Percentiles rank a stretch among this genome's conserved stretches.
Conservation (phyloP, 768 basidiomycete genomes). For the Phaeotremella fagi region DNA sequence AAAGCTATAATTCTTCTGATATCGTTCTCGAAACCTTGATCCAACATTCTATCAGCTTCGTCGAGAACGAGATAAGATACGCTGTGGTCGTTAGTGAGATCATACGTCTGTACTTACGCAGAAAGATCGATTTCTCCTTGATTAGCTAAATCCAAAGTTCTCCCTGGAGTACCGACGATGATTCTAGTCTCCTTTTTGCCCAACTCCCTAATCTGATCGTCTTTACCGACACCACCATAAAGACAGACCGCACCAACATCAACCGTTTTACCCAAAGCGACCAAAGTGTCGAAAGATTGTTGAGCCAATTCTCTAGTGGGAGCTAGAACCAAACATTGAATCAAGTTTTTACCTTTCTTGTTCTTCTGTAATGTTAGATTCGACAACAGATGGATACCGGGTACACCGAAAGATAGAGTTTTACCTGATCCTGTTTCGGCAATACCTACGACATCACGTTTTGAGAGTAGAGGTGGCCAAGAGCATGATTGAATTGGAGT, state of each 20-base stretch:
- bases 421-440: slow-evolving; percentile 94
- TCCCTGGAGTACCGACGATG: slow-evolving; percentile 91
- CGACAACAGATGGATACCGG: slow-evolving; percentile 66
- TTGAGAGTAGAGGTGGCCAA: slow-evolving; percentile 80
- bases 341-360: slow-evolving; percentile 24
- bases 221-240: slow-evolving; percentile 92
- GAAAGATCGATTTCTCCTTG: slow-evolving; percentile 80
- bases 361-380: slow-evolving; percentile 41
- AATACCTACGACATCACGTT: slow-evolving; percentile 76
- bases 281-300: slow-evolving; percentile 84
- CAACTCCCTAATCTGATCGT: slow-evolving; percentile 68
- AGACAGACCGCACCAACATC: slow-evolving; percentile 78
- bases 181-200: slow-evolving; percentile 60
- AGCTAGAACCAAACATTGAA: slow-evolving; percentile 67
- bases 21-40: slow-evolving; percentile 97
- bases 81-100: slow-evolving; percentile 48
- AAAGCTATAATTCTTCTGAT: slow-evolving; percentile 81
- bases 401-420: slow-evolving; percentile 92
- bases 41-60: slow-evolving; percentile 97
- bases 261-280: slow-evolving; percentile 63
- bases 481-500: slow-evolving; percentile 94
- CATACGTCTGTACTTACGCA: slow-evolving; percentile 52
- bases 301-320: slow-evolving; percentile 95
- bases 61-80: slow-evolving; percentile 91
- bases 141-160: slow-evolving; percentile 84